Evolutionary conservation across 1,284 basidiomycete genomes (phyloP).

Genomic region (Amylostereum areolatum): DNA sequence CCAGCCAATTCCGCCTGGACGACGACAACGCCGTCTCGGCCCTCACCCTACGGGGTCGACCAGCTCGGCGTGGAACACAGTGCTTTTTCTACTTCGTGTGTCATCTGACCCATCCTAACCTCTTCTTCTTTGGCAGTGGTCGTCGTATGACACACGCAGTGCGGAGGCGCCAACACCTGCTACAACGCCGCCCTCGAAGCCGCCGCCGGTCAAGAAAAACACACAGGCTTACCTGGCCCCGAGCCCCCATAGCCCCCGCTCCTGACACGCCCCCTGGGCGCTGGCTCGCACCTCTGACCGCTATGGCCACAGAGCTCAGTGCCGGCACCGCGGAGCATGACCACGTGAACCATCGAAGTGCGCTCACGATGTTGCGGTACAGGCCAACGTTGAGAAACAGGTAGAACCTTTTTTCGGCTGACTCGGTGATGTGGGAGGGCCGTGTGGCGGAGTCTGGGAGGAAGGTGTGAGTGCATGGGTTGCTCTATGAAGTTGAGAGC

Average conservation of each 20-base stretch:
- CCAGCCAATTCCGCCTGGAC: constrained; percentile 64
- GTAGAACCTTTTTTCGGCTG: neutral
- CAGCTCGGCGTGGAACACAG: constrained; percentile 74
- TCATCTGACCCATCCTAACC: constrained; percentile 21
- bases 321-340: neutral
- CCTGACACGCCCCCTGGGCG: neutral
- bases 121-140: constrained; percentile 43
- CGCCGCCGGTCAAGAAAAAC: too few species aligned
- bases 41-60: constrained; percentile 69
- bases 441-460: neutral
- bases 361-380: neutral
- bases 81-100: constrained; percentile 34
- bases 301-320: neutral
- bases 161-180: constrained; percentile 65
- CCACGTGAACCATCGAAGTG: neutral
- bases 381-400: neutral
- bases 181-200: constrained; percentile 30
- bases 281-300: neutral
- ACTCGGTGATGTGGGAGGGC: neutral
- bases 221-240: neutral
- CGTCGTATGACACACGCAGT: constrained; percentile 68
- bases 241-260: too few species aligned
- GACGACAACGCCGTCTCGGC: constrained; percentile 72
- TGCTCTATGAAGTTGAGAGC: constrained; percentile 1
- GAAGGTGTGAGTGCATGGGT: neutral